Conservation (phyloP, 768 basidiomycete genomes). For the Trametes cubensis region DNA sequence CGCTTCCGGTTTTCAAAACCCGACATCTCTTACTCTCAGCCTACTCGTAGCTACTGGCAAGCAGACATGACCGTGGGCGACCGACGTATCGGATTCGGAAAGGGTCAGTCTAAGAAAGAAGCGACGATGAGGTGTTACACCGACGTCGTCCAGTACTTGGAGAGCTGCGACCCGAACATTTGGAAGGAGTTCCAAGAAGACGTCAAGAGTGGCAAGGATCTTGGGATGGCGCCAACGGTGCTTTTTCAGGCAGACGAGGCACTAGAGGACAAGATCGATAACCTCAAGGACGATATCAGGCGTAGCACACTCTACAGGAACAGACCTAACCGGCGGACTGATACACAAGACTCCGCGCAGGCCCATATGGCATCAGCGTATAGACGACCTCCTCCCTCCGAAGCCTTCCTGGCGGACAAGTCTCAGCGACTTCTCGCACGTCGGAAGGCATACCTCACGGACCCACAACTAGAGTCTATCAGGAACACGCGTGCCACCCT, state of each 20-base stretch:
- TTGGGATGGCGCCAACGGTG: constrained; percentile 73
- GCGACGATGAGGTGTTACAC: constrained; percentile 77
- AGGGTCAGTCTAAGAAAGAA: constrained; percentile 66
- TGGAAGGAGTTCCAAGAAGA: constrained; percentile 74
- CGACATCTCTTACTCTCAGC: constrained; percentile 57
- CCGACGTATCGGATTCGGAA: constrained; percentile 81
- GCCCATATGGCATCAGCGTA: constrained; percentile 20
- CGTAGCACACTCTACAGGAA: constrained; percentile 67
- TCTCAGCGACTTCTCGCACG: constrained; percentile 58
- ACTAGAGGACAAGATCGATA: constrained; percentile 70
- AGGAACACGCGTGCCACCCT: constrained; percentile 66
- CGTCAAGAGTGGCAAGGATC: constrained; percentile 63
- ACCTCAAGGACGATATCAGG: constrained; percentile 68
- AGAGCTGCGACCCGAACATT: constrained; percentile 77
- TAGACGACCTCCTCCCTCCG: constrained; percentile 34
- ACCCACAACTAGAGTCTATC: constrained; percentile 67
- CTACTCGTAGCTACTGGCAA: constrained; percentile 54
- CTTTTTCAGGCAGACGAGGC: constrained; percentile 62
- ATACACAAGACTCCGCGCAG: constrained; percentile 6
- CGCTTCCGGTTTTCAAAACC: constrained; percentile 75
- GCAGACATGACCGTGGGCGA: constrained; percentile 77
- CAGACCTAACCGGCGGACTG: constrained; percentile 41
- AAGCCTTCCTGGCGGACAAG: constrained; percentile 45
- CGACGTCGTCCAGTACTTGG: constrained; percentile 86
- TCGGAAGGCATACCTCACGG: constrained; percentile 58